Percentiles rank a stretch among this genome's conserved stretches.
Evolutionary conservation across 345 rosid genomes (phyloP).

Genomic region (Eucalyptus brandiana): DNA sequence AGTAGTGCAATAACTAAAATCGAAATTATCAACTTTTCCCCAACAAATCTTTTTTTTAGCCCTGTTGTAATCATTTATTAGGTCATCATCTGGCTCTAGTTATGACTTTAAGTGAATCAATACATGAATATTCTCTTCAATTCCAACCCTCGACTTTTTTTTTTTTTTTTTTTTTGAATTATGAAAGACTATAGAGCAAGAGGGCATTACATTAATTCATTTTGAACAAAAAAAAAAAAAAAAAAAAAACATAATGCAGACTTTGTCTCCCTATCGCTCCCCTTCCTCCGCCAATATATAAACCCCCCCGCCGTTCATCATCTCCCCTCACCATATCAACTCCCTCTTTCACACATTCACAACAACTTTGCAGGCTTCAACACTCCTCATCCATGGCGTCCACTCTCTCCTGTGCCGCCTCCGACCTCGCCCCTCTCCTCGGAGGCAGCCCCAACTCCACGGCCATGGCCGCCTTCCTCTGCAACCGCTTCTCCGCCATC

Average conservation of each 20-base stretch:
- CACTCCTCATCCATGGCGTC: constrained; percentile 1
- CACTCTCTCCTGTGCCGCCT: constrained; percentile 11
- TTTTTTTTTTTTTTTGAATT: neutral
- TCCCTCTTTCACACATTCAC: neutral
- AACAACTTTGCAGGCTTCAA: neutral
- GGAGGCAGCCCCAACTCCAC: constrained; percentile 28
- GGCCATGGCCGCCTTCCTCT: constrained; percentile 27
- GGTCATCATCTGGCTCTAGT: neutral
- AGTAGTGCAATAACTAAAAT: neutral
- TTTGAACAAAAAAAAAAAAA: neutral
- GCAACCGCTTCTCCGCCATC: constrained; percentile 15
- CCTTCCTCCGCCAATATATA: neutral
- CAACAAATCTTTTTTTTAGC: neutral
- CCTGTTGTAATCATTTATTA: neutral
- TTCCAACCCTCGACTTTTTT: neutral
- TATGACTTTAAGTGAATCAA: neutral
- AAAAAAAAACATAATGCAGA: neutral
- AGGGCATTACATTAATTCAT: neutral
- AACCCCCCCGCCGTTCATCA: neutral
- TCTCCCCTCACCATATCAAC: neutral
- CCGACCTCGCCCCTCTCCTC: constrained; percentile 24
- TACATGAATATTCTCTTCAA: neutral
- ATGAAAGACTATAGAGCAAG: neutral
- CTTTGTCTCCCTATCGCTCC: neutral
- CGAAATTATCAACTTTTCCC: neutral